Conservation (phyloP, 2,329 filamentous ascomycete species). For the Trichoderma asperellum region DNA sequence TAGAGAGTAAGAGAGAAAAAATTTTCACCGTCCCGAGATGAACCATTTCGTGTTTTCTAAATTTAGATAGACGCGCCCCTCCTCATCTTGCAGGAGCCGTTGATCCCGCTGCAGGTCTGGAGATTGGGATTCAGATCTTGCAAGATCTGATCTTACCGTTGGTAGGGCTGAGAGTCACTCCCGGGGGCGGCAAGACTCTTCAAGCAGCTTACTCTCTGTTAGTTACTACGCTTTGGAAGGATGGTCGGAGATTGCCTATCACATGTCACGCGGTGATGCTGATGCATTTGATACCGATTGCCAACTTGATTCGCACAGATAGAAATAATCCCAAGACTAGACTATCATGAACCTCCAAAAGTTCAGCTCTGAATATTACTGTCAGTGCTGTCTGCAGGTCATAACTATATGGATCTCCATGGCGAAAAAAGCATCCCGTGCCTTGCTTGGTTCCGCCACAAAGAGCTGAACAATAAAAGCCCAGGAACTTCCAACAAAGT, state of each 20-base stretch:
- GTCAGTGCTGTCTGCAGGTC: neutral
- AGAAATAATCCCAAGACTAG: slow-evolving; percentile 3
- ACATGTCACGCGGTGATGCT: neutral
- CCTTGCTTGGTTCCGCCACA: neutral
- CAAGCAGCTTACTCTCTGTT: neutral
- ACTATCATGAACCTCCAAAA: neutral
- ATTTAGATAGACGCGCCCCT: neutral
- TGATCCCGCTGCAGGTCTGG: slow-evolving; percentile 20
- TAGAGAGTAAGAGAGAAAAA: neutral
- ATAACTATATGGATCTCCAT: neutral
- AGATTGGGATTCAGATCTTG: slow-evolving; percentile 10
- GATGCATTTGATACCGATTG: neutral
- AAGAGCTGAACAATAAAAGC: neutral
- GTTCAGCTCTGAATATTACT: neutral
- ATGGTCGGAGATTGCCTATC: neutral
- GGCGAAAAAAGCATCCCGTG: neutral
- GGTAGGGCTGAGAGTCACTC: slow-evolving; percentile 22
- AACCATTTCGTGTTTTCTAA: slow-evolving; percentile 2
- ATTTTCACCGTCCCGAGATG: neutral
- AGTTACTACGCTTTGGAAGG: neutral
- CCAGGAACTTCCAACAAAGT: neutral
- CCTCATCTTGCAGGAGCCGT: neutral
- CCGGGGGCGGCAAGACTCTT: neutral
- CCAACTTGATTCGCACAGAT: slow-evolving; percentile 13
- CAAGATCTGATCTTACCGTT: neutral